phyloP scores from a whole-genome alignment of 306 rosid species.

The Vigna nakashimae region DNA sequence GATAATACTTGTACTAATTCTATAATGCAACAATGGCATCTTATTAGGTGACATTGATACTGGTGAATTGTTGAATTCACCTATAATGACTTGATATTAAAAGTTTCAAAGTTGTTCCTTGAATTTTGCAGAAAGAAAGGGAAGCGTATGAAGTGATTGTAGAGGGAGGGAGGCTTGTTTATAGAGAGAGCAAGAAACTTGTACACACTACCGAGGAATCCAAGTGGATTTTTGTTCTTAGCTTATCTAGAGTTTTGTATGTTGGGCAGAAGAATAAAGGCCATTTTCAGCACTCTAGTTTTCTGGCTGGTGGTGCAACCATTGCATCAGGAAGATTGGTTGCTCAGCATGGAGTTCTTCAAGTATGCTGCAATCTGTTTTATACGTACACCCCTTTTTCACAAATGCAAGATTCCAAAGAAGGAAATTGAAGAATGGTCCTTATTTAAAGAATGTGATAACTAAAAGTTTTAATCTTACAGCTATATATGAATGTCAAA shows the following conservation, averaged over 20 bases:
- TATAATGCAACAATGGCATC: background rate
- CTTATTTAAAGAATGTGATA: background rate
- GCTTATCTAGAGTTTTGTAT: slow-evolving; percentile 64
- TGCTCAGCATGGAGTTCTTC: slow-evolving; percentile 65
- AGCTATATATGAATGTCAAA: background rate
- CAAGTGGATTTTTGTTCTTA: slow-evolving; percentile 91
- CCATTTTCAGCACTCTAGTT: slow-evolving; percentile 85
- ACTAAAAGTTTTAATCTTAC: background rate
- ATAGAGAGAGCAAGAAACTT: slow-evolving; percentile 56
- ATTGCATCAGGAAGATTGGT: slow-evolving; percentile 83
- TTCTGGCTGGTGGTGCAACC: slow-evolving; percentile 86
- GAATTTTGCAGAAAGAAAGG: slow-evolving; percentile 68
- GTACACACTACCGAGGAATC: slow-evolving; percentile 63
- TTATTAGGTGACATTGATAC: background rate
- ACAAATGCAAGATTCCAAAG: background rate
- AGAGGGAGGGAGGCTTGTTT: slow-evolving; percentile 64
- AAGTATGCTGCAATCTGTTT: slow-evolving; percentile 51
- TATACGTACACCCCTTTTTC: background rate
- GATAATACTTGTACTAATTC: background rate
- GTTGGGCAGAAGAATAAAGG: slow-evolving; percentile 80
- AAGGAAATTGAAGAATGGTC: background rate
- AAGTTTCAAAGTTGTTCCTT: slow-evolving; percentile 33
- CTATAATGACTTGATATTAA: background rate
- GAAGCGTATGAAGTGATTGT: slow-evolving; percentile 76
- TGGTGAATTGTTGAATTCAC: background rate